Base-by-base conservation (phyloP, 345 rosid species). In the Gynandropsis gynandra region DNA sequence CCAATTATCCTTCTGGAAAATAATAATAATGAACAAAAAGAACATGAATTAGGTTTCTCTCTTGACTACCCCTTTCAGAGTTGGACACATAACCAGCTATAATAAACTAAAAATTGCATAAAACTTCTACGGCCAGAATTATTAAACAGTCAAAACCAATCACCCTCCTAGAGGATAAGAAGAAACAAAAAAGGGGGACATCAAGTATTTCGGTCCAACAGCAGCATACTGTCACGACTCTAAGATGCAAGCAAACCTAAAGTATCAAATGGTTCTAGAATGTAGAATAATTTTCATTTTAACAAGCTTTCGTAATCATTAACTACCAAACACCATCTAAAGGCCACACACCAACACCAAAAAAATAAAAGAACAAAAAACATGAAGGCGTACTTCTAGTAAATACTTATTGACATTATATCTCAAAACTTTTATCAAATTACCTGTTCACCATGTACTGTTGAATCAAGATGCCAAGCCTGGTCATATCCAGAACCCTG, bases 401-500 rank as follows among this genome's bases (percentile, higher is more conserved):
- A 48, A 34, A 35, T 16, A 42, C 14, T 41, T 54, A 20, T 47
- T 47, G 29, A 59, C 58, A 3, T 15, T 52, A 34, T 32, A 46
- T 40, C 17, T 47, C 35, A 59, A 16, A 16, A 56, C 12, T 47
- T 48, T 41, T 48, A 32, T 48, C 40, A 67, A 50, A 15, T 63
- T 31, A 85, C 99, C 99, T 80, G 96, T 54, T 85, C 99, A 62
- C 49, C 67, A 62, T 70, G 81, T 61, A 56, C 59, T 36, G 75
- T 69, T 11, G 87, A 78, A 51, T 85, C 89, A 39, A 68, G 59
- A 72, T 76, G 89, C 97, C 95, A 88, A 58, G 71, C 75, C 62
- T 74, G 95, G 59, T 87, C 95, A 63, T 74, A 79, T 32, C 85
- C 63, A 70, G 85, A 76, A 70, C 72, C 89, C 99, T 93, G 77